These are phyloP conservation scores for Cytospora mali DNA, from an alignment of 2,329 filamentous ascomycete genomes.

Conservation along the genomic window DNA sequence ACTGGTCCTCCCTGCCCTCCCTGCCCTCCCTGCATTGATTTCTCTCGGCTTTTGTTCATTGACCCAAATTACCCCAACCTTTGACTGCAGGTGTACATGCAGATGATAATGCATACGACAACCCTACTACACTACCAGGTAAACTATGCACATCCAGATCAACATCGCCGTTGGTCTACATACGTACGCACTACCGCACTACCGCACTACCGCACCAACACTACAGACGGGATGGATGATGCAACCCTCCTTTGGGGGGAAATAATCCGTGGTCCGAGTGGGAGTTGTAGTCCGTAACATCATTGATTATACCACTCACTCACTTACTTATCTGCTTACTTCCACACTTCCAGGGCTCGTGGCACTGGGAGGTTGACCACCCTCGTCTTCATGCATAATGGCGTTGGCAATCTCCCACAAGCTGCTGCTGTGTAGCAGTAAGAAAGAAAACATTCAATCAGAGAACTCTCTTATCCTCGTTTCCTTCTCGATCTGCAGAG, in stretches of 20 bases:
- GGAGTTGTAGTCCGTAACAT: background rate
- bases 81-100: background rate
- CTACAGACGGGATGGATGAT: constrained; percentile 12
- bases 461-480: constrained; percentile 10
- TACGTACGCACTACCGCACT: background rate
- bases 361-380: background rate
- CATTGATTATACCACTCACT: constrained; percentile 3
- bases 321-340: too few relatives aligned
- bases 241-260: constrained; percentile 13
- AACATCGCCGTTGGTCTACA: constrained; percentile 11
- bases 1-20: too few relatives aligned
- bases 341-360: background rate
- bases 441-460: constrained; percentile 14
- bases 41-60: background rate
- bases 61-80: background rate
- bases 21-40: too few relatives aligned
- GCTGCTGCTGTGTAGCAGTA: constrained; percentile 1
- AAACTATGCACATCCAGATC: background rate
- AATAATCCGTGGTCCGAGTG: constrained; percentile 7
- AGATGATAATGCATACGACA: background rate
- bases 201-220: background rate
- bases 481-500: constrained; percentile 13
- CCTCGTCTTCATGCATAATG: background rate
- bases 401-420: background rate
- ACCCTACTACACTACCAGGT: too few relatives aligned